These are phyloP conservation scores for Solanum piurae DNA, from an alignment of 257 asterid species.

Conservation along the genomic window DNA sequence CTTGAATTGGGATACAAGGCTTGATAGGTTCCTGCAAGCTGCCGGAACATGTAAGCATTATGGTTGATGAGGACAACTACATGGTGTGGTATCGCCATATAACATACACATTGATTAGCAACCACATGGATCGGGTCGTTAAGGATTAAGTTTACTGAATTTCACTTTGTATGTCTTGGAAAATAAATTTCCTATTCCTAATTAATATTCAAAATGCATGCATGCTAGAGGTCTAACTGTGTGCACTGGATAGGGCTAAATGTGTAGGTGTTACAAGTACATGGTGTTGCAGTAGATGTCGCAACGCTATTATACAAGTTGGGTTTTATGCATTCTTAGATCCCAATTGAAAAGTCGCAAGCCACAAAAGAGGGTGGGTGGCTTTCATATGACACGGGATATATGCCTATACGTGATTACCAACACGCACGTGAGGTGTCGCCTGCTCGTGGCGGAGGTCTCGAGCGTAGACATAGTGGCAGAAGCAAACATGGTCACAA, in stretches of 20 bases:
- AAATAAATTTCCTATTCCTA: neutral
- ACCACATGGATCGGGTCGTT: neutral
- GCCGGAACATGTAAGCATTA: neutral
- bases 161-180: neutral
- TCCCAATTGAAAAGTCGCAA: neutral
- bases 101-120: neutral
- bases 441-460: neutral
- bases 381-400: neutral
- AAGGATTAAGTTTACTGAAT: neutral
- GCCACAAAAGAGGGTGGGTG: neutral
- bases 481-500: no score
- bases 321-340: neutral
- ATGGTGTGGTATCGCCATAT: neutral
- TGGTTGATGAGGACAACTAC: neutral
- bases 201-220: neutral
- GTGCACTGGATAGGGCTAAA: neutral
- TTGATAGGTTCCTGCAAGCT: neutral
- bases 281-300: neutral
- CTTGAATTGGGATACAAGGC: neutral
- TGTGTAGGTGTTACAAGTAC: neutral
- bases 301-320: neutral
- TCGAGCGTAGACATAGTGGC: neutral
- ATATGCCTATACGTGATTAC: neutral
- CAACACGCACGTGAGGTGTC: neutral
- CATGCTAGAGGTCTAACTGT: neutral